Percentiles rank a stretch among this genome's conserved stretches.
Conservation (phyloP, 495 filamentous ascomycete species). For the Tuber brumale region DNA sequence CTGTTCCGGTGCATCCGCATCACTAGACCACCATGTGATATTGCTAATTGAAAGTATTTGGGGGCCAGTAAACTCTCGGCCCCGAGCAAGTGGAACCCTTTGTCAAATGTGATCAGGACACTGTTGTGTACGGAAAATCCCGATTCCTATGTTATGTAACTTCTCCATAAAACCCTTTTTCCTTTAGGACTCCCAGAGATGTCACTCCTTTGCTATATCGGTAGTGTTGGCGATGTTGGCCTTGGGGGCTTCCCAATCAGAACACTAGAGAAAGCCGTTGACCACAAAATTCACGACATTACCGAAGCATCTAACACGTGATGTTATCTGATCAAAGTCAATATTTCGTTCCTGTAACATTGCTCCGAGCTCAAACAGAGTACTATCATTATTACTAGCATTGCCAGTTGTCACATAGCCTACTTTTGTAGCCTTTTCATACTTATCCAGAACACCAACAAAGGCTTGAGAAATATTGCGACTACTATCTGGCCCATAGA, state of each 20-base stretch:
- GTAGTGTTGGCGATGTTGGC: neutral
- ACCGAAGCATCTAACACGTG: constrained; percentile 12
- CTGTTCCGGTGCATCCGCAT: too few relatives aligned
- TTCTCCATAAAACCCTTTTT: constrained; percentile 14
- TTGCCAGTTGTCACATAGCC: constrained; percentile 29
- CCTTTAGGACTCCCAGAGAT: neutral
- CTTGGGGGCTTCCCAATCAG: constrained; percentile 1
- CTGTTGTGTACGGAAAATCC: neutral
- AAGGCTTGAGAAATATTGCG: constrained; percentile 13
- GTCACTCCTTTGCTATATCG: neutral
- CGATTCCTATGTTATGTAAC: constrained; percentile 18
- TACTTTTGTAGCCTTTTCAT: constrained; percentile 15
- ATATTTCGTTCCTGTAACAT: constrained; percentile 6
- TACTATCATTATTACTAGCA: neutral
- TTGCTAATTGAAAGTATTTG: too few relatives aligned
- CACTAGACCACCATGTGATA: too few relatives aligned
- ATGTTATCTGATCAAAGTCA: constrained; percentile 11
- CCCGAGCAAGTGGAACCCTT: neutral
- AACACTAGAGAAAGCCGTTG: constrained; percentile 13
- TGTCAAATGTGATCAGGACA: neutral
- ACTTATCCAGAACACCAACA: constrained; percentile 9
- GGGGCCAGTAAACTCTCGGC: neutral
- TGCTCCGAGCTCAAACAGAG: neutral
- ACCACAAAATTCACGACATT: constrained; percentile 20
- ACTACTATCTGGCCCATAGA: constrained; percentile 13